Base-by-base conservation (phyloP, 352 stramenopile genomes). In the Peronospora belbahrii region DNA sequence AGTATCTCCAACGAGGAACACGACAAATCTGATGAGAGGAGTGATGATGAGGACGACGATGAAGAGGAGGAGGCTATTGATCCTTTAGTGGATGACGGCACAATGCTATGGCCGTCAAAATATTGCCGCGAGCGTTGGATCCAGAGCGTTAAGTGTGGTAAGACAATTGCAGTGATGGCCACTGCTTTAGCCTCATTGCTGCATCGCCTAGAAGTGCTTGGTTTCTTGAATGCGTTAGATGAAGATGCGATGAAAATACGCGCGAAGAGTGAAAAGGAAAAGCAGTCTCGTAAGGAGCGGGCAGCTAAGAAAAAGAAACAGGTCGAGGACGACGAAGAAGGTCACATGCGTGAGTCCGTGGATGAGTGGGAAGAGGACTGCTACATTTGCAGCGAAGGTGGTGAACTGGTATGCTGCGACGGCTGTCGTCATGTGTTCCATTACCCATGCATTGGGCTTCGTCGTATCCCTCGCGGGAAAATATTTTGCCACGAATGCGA, bases 361-460 rank as follows among this genome's bases (percentile, higher is more conserved):
- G 79, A 88, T 41, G 82, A 89, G 36, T 95, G 84, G 84, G 79
- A 94, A 56, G 77, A 90, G 41, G 75, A 92, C 56, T 98, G 94
- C 39, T 83, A 85, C 47, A 67, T 94, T 25, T 98, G 94, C 53
- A 66, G 54, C 3, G 81, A 85, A 53, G 74, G 74, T 20, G 88
- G 88, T 19, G 79, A 94, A 52, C 28, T 97, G 14, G 52, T 96
- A 18, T 94, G 81, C 46, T 98, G 94, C 45, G 85, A 94, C 33
- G 84, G 80, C 20, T 98, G 94, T 48, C 86, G 85, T 7, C 70
- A 86, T 25, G 79, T 94, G 6, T 98, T 96, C 62, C 94, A 98
- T 56, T 67, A 78, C 28, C 67, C 81, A 13, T 98, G 93, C 40
- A 65, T 88, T 25, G 66, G 69, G 13, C 46, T 89, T n/a, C 71